Evolutionary conservation across 139 green algal species (phyloP).

Genomic region (Chlamydomonas asymmetrica): DNA sequence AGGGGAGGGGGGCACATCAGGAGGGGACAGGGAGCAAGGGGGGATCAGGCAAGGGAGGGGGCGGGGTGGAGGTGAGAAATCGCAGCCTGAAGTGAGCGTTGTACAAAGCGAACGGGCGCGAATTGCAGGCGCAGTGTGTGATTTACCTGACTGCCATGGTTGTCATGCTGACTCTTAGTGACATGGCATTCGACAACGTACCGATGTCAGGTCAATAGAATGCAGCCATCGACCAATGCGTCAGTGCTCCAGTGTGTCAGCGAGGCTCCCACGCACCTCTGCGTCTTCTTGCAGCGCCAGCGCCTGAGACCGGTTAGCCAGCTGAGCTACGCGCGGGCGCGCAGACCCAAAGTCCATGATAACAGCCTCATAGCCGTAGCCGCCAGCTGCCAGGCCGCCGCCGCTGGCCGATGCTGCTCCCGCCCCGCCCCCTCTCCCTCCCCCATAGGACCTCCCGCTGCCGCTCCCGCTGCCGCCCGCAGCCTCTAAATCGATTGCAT

Average conservation of each 20-base stretch:
- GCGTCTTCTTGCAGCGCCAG: constrained; percentile 79
- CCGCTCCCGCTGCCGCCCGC: too few relatives aligned
- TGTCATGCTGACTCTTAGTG: background rate
- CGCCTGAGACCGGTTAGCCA: constrained; percentile 66
- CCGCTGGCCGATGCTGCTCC: too few relatives aligned
- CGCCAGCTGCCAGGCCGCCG: too few relatives aligned
- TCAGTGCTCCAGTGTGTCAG: background rate
- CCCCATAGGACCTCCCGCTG: too few relatives aligned
- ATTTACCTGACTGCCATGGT: background rate
- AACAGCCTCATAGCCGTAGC: too few relatives aligned
- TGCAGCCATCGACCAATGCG: background rate
- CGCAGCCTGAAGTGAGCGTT: background rate
- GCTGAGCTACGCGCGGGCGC: constrained; percentile 21
- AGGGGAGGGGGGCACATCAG: background rate
- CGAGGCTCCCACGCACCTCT: constrained; percentile 46
- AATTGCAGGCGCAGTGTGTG: background rate
- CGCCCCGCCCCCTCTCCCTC: too few relatives aligned
- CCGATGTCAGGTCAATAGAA: background rate
- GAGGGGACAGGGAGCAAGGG: background rate
- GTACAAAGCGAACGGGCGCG: background rate
- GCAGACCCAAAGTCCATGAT: constrained; percentile 90
- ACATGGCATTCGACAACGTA: background rate
- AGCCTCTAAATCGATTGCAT: too few relatives aligned
- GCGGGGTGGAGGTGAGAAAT: background rate
- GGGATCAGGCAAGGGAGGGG: background rate